phyloP scores from a whole-genome alignment of 129 eudicot genomes.

The Cynara cardunculus region DNA sequence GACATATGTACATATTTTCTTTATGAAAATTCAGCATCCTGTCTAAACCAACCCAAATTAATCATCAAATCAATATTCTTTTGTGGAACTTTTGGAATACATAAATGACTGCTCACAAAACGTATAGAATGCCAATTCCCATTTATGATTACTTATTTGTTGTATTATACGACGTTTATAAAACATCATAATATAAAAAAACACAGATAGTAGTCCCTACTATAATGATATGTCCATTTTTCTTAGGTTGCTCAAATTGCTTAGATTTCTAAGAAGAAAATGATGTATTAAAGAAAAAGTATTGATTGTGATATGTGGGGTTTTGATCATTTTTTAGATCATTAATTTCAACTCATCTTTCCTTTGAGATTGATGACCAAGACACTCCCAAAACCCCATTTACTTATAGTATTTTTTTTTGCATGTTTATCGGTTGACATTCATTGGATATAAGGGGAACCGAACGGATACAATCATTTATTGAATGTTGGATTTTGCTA shows the following conservation, averaged over 20 bases:
- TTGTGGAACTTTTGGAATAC: too few relatives aligned
- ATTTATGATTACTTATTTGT: background rate
- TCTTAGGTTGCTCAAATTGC: conserved; percentile 12
- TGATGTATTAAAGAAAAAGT: conserved; percentile 16
- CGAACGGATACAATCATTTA: too few relatives aligned
- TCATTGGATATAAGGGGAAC: too few relatives aligned
- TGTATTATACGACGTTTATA: background rate
- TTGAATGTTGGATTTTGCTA: too few relatives aligned
- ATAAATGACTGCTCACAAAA: too few relatives aligned
- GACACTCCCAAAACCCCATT: conserved; percentile 2
- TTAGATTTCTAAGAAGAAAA: conserved; percentile 15
- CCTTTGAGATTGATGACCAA: conserved; percentile 18
- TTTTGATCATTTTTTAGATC: conserved; percentile 18
- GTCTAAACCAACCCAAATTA: background rate
- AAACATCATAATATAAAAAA: background rate
- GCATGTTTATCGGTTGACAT: too few relatives aligned
- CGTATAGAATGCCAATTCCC: background rate
- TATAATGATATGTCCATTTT: conserved; percentile 18
- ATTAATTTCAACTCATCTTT: conserved; percentile 14
- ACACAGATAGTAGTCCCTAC: background rate
- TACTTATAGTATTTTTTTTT: too few relatives aligned
- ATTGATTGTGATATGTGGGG: conserved; percentile 30
- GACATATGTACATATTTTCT: background rate
- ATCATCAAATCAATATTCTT: too few relatives aligned
- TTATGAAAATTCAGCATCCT: background rate